Base-by-base conservation (phyloP, 805 yeast genomes). In the Sungouiozyma ichnusensis region DNA sequence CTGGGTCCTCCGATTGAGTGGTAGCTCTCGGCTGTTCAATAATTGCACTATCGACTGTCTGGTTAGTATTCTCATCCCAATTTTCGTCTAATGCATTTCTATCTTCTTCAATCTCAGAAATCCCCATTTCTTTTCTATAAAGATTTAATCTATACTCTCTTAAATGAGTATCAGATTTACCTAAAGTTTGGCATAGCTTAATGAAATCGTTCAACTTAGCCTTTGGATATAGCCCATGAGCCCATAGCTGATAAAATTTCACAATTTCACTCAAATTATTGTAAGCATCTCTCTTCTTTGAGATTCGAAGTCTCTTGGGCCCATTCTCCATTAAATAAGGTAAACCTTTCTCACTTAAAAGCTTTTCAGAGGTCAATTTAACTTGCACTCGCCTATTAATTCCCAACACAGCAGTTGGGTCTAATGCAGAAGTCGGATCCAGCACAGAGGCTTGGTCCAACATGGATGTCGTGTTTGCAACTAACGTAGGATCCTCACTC, bases 171-270 rank as follows among this genome's bases (percentile, higher is more conserved):
- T 72, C 62, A 4, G 55, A 58, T 47, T 58, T 61, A 13, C 83
- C 79, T 35, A 76, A 68, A 14, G 68, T 62, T 34, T 71, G 66
- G 38, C 79, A 60, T 49, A 81, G 60, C 18, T 69, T 66, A 1
- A 81, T 62, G 52, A 87, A 79, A 57, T 85, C 94, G 37, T 67
- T 66, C 49, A 87, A 84, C 47, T 75, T 79, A 14, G 92, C 85
- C 63, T 81, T 83, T 3, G 96, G 94, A 54, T 73, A 85, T 33
- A 86, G 52, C 17, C 72, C 66, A 57, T 83, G 90, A 1, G 81
- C 86, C 88, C 90, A 83, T 29, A 78, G 52, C 59, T 81, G 86
- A 57, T 81, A 83, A 32, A 72, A 66, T 24, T 69, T 69, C 6
- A 81, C 57, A 5, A 83, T 56, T 19, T 51, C 47, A 2, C 53